Conservation (phyloP, 192 early-diverging fungal genomes). For the Chytriomyces sp. region DNA sequence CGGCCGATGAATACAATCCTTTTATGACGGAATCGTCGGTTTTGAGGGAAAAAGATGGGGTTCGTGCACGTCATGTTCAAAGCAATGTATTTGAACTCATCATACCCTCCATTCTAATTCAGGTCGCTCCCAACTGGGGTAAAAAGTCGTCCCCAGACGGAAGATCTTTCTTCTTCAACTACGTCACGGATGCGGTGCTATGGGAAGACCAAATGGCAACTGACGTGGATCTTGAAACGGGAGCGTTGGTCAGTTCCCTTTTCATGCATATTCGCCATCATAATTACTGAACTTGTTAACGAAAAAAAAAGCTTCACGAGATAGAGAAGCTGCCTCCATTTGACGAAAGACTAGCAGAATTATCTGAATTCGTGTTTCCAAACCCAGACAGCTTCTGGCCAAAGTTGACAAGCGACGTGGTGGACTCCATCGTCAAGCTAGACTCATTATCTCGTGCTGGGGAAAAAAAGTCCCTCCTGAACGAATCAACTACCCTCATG, state of each 20-base stretch:
- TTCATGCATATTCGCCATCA: not conserved
- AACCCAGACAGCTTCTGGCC: constrained; percentile 38
- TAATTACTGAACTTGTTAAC: constrained; percentile 1
- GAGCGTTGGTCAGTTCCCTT: constrained; percentile 46
- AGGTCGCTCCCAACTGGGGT: constrained; percentile 66
- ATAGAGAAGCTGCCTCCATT: constrained; percentile 26
- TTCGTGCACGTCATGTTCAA: not conserved
- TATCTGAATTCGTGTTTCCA: not conserved
- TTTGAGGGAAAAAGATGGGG: not conserved
- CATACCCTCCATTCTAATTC: not conserved
- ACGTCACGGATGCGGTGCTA: constrained; percentile 67
- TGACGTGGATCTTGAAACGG: constrained; percentile 39
- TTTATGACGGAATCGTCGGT: not conserved
- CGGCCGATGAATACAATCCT: not conserved
- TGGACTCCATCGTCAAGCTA: constrained; percentile 46
- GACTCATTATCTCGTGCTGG: constrained; percentile 31
- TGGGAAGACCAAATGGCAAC: constrained; percentile 45
- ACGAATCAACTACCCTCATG: constrained; percentile 46
- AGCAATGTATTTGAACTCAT: not conserved
- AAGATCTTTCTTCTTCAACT: constrained; percentile 69
- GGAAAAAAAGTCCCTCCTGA: not conserved
- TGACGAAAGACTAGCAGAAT: constrained; percentile 8
- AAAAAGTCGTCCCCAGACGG: constrained; percentile 63
- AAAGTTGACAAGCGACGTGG: constrained; percentile 47
- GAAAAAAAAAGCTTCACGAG: constrained; percentile 41